A percentile compares a stretch with the other conserved stretches of the same genome.
These are phyloP conservation scores for Malassezia cuniculi DNA, from an alignment of 1,284 basidiomycete genomes.

Conservation along the genomic window DNA sequence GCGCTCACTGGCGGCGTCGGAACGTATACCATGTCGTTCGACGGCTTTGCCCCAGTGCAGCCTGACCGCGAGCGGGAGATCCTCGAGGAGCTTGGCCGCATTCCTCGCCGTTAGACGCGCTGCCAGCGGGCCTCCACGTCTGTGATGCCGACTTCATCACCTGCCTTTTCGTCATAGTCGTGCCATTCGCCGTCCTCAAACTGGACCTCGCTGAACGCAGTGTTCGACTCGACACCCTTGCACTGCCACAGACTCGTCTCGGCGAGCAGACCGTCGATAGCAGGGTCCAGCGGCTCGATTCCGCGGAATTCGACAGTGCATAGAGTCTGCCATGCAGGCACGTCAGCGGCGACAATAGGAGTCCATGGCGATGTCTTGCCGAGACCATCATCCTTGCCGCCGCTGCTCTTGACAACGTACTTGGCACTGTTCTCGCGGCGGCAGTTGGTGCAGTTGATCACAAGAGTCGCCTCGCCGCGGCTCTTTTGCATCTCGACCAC, in stretches of 20 bases:
- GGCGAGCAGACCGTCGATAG: conserved; percentile 5
- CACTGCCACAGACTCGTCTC: conserved; percentile 32
- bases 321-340: conserved; percentile 25
- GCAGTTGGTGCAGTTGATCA: conserved; percentile 26
- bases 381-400: conserved; percentile 6
- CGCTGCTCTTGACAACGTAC: conserved; percentile 6
- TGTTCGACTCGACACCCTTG: conserved; percentile 21
- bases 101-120: conserved; percentile 8
- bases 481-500: conserved; percentile 32
- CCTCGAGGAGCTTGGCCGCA: conserved; percentile 26
- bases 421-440: conserved; percentile 11
- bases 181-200: conserved; percentile 44
- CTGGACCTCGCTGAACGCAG: conserved; percentile 26
- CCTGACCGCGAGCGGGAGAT: conserved; percentile 26
- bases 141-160: conserved; percentile 30
- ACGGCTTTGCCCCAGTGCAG: conserved; percentile 55
- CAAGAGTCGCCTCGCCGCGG: conserved; percentile 31
- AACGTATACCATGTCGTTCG: conserved; percentile 61
- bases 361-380: conserved; percentile 30
- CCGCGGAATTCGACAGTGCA: conserved; percentile 40
- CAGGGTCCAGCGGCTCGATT: conserved; percentile 19
- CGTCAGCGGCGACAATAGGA: conserved; percentile 16
- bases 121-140: conserved; percentile 26
- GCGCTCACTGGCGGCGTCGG: conserved; percentile 71
- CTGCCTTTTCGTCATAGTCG: conserved; percentile 43